phyloP scores from a whole-genome alignment of 352 stramenopile genomes.

The Pythium coloratum region DNA sequence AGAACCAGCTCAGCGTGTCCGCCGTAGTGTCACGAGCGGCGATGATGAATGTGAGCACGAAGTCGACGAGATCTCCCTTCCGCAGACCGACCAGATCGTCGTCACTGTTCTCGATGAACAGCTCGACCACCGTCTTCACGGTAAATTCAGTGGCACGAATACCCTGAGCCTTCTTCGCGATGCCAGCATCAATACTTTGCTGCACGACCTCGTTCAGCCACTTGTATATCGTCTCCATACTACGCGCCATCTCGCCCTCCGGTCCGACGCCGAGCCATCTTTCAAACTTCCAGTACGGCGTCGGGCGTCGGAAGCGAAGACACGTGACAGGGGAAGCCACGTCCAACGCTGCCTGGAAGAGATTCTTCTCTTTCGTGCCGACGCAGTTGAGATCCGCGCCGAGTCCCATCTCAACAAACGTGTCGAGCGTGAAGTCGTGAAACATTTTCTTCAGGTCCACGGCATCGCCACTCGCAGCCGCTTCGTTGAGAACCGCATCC shows the following conservation, averaged over 20 bases:
- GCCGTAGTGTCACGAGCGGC: slow-evolving; percentile 79
- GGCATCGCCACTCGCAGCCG: background rate
- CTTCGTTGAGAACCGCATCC: slow-evolving; percentile 4
- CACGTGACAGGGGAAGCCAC: slow-evolving; percentile 32
- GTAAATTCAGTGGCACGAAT: background rate
- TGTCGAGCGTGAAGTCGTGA: slow-evolving; percentile 51
- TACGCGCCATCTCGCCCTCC: slow-evolving; percentile 36
- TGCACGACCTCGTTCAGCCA: slow-evolving; percentile 45
- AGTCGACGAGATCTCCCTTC: slow-evolving; percentile 57
- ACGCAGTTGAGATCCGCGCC: slow-evolving; percentile 48
- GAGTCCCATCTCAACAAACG: slow-evolving; percentile 53
- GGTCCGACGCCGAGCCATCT: slow-evolving; percentile 43
- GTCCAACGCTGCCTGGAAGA: slow-evolving; percentile 53
- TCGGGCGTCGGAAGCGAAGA: slow-evolving; percentile 40
- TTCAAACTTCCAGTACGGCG: slow-evolving; percentile 61
- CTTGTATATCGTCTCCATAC: slow-evolving; percentile 36
- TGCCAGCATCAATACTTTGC: slow-evolving; percentile 1
- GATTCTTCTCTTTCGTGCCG: slow-evolving; percentile 29
- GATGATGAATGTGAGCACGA: slow-evolving; percentile 69
- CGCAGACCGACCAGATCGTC: slow-evolving; percentile 9
- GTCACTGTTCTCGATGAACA: slow-evolving; percentile 20
- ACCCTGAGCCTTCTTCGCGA: background rate
- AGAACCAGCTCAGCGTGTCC: slow-evolving; percentile 63
- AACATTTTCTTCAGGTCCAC: slow-evolving; percentile 37
- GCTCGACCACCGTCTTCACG: slow-evolving; percentile 14